These are phyloP conservation scores for Paraglomus occultum DNA, from an alignment of 192 early-diverging fungal species.

Conservation along the genomic window DNA sequence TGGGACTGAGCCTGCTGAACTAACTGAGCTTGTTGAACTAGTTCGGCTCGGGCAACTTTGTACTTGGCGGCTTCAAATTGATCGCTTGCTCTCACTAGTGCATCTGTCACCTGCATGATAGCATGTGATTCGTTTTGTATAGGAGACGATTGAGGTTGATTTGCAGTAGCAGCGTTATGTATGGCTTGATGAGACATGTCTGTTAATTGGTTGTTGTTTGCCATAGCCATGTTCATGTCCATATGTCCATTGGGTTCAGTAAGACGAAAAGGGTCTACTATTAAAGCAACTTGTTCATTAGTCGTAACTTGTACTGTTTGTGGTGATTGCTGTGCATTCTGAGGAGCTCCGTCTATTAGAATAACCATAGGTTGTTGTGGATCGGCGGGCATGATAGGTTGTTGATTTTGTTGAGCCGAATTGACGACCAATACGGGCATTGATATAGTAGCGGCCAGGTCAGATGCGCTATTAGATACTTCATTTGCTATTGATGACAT, in stretches of 20 bases:
- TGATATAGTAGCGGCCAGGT: not conserved
- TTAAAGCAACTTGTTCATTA: not conserved
- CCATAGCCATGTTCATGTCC: not conserved
- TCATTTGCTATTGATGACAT: not conserved
- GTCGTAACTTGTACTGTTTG: not conserved
- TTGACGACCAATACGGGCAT: not conserved
- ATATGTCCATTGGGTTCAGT: not conserved
- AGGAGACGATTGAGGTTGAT: not conserved
- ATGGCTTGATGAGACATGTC: too few relatives aligned
- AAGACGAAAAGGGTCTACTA: not conserved
- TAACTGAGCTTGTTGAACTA: too few relatives aligned
- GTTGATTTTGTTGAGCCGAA: constrained; percentile 22
- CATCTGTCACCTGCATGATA: too few relatives aligned
- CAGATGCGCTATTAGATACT: not conserved
- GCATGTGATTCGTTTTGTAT: too few relatives aligned
- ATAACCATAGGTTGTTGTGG: not conserved
- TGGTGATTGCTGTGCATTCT: not conserved
- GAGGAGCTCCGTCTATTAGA: not conserved
- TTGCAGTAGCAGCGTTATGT: not conserved
- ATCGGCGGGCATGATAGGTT: not conserved
- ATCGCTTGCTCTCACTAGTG: too few relatives aligned
- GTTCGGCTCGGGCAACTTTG: too few relatives aligned
- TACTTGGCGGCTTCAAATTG: too few relatives aligned
- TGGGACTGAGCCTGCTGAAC: too few relatives aligned
- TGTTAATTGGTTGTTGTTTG: too few relatives aligned